Evolutionary conservation across 1,284 basidiomycete species (phyloP).

Genomic region (Ganoderma meredithae): DNA sequence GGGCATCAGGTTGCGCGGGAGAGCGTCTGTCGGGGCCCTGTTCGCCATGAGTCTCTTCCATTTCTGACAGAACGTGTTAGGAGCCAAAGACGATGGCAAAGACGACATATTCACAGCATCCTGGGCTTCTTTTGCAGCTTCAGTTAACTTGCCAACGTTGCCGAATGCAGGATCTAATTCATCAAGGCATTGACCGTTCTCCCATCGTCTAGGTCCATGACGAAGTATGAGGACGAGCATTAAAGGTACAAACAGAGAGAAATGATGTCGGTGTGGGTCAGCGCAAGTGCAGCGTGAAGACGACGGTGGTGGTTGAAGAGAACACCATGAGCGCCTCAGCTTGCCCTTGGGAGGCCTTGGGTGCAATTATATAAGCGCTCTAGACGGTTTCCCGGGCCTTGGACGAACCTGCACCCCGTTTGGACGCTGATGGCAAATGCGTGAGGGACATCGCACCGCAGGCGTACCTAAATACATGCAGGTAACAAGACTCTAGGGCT

Average conservation of each 20-base stretch:
- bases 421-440: no score
- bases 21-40: not conserved
- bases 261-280: not conserved
- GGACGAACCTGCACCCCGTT: no score
- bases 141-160: not conserved
- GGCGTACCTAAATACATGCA: no score
- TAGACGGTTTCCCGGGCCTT: no score
- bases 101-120: not conserved
- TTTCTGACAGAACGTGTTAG: not conserved
- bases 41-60: conserved; percentile 4
- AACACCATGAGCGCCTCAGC: no score
- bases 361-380: no score
- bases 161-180: not conserved
- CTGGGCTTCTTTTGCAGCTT: not conserved
- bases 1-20: not conserved
- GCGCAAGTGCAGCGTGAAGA: not conserved
- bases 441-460: no score
- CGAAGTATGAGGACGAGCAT: not conserved
- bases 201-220: not conserved
- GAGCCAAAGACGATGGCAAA: not conserved
- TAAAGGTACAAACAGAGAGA: not conserved
- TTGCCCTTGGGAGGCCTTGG: no score
- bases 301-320: no score
- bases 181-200: not conserved
- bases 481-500: no score